These are phyloP conservation scores for Silene vulgaris DNA, from an alignment of 179 eudicot genomes.

Conservation along the genomic window DNA sequence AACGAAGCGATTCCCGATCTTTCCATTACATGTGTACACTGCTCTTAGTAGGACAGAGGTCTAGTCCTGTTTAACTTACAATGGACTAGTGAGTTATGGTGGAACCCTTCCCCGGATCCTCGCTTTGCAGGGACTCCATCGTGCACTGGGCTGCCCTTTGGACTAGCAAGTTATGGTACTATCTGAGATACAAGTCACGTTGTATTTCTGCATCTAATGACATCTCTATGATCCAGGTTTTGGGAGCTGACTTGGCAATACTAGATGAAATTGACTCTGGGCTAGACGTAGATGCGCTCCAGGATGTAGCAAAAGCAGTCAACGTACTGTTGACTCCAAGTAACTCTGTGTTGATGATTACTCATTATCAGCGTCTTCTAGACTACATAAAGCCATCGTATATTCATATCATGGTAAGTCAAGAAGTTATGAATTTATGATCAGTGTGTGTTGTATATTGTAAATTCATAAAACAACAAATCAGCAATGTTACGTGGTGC, in stretches of 20 bases:
- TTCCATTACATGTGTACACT: background rate
- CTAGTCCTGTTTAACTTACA: background rate
- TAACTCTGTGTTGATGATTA: slow-evolving; percentile 84
- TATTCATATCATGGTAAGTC: slow-evolving; percentile 84
- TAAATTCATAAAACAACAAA: background rate
- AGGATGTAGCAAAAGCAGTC: slow-evolving; percentile 87
- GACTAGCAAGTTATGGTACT: background rate
- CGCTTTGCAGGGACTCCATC: too few species aligned
- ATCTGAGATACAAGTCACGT: background rate
- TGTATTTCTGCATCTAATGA: background rate
- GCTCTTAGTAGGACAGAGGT: slow-evolving; percentile 8
- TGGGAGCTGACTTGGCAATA: slow-evolving; percentile 90
- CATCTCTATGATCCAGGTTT: slow-evolving; percentile 47
- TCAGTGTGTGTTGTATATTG: background rate
- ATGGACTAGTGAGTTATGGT: background rate
- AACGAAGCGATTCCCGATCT: background rate
- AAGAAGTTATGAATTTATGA: slow-evolving; percentile 7
- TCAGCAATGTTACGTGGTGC: background rate
- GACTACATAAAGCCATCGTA: slow-evolving; percentile 69
- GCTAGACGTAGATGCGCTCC: slow-evolving; percentile 93
- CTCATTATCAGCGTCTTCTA: slow-evolving; percentile 82
- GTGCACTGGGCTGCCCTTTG: too few species aligned
- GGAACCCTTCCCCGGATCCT: too few species aligned
- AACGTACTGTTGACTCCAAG: slow-evolving; percentile 62
- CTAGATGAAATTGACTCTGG: slow-evolving; percentile 97